These are phyloP conservation scores for Capronia americana DNA, from an alignment of 2,329 filamentous ascomycete species.

Conservation along the genomic window DNA sequence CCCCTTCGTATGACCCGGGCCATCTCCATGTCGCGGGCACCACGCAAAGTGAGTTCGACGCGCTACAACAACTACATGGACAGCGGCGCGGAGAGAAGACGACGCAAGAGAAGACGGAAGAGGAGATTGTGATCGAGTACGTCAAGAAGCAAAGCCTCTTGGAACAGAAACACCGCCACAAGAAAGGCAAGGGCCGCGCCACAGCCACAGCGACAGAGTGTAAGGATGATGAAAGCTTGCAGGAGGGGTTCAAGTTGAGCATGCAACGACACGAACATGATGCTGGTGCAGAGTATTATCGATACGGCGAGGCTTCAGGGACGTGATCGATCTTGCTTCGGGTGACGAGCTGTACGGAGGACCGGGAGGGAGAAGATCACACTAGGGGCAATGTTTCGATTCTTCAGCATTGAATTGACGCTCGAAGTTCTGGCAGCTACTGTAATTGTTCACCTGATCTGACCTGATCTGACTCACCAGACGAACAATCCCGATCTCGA, in stretches of 20 bases:
- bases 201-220: conserved; percentile 8
- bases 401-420: too few relatives aligned
- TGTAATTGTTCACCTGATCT: too few relatives aligned
- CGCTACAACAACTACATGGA: conserved; percentile 39
- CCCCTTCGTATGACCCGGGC: conserved; percentile 34
- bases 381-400: too few relatives aligned
- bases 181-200: conserved; percentile 23
- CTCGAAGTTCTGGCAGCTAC: too few relatives aligned
- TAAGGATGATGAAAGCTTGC: conserved; percentile 8
- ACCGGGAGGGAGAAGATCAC: too few relatives aligned
- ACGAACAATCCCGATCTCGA: too few relatives aligned
- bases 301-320: not conserved
- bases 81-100: conserved; percentile 28
- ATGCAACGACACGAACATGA: not conserved
- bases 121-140: conserved; percentile 75
- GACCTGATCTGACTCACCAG: too few relatives aligned
- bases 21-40: conserved; percentile 40
- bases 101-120: conserved; percentile 60
- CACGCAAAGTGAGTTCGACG: conserved; percentile 39
- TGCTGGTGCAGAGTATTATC: too few relatives aligned
- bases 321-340: not conserved
- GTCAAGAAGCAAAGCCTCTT: conserved; percentile 56
- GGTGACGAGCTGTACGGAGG: too few relatives aligned
- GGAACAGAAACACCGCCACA: conserved; percentile 10
- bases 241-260: not conserved